phyloP scores from a whole-genome alignment of 257 asterid genomes.

The Fraxinus anomala region DNA sequence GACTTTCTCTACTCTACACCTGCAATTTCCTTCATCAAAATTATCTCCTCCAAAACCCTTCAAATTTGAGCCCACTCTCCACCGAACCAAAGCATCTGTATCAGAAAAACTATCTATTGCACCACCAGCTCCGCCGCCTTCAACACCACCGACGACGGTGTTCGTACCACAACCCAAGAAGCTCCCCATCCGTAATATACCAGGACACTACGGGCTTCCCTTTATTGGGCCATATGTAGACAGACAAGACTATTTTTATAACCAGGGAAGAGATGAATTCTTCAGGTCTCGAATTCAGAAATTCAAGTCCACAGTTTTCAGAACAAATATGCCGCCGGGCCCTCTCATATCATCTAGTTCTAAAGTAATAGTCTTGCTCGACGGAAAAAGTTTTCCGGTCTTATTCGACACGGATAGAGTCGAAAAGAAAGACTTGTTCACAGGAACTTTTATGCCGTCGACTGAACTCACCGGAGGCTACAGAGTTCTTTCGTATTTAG shows the following conservation, averaged over 20 bases:
- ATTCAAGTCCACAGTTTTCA: conserved; percentile 70
- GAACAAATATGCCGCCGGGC: conserved; percentile 90
- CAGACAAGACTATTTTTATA: conserved; percentile 69
- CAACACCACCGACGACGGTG: neutral
- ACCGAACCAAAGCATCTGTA: conserved; percentile 36
- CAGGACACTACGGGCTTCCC: conserved; percentile 77
- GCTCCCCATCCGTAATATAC: conserved; percentile 51
- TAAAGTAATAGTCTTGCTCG: conserved; percentile 75
- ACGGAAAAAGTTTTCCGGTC: conserved; percentile 73
- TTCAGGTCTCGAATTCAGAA: conserved; percentile 68
- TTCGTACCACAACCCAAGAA: conserved; percentile 19
- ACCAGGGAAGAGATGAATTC: conserved; percentile 69
- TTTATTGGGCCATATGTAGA: conserved; percentile 71
- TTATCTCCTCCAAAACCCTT: conserved; percentile 3
- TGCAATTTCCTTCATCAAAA: conserved; percentile 25
- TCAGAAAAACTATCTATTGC: conserved; percentile 38
- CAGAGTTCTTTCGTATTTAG: conserved; percentile 69
- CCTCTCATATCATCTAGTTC: conserved; percentile 61
- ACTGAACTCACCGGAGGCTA: conserved; percentile 78
- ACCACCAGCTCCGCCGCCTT: neutral
- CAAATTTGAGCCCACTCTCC: neutral
- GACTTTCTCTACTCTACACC: conserved; percentile 34
- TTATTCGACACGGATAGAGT: conserved; percentile 74
- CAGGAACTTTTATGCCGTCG: conserved; percentile 80
- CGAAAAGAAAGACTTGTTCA: conserved; percentile 74